These are phyloP conservation scores for Pelargonium myrrhifolium DNA, from an alignment of 441 rosid species.

Conservation along the genomic window DNA sequence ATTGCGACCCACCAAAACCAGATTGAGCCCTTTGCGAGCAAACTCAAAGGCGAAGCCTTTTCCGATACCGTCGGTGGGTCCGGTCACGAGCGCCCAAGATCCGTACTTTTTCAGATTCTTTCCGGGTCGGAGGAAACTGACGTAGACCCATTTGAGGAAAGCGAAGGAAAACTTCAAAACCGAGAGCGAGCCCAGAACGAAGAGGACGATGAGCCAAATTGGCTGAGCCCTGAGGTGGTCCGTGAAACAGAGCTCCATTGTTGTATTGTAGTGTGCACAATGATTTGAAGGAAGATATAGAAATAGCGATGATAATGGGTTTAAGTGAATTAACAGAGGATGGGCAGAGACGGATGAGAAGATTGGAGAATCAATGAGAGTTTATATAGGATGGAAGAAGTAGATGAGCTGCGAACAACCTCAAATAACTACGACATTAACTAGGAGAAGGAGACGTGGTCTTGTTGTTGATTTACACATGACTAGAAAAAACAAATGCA, in stretches of 20 bases:
- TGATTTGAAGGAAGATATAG: too few species aligned
- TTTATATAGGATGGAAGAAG: too few species aligned
- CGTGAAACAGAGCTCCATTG: slow-evolving; percentile 51
- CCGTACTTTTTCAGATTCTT: slow-evolving; percentile 80
- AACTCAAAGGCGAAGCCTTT: slow-evolving; percentile 77
- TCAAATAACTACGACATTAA: too few species aligned
- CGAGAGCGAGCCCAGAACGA: slow-evolving; percentile 51
- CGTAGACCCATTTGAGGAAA: slow-evolving; percentile 58
- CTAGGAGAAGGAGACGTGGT: too few species aligned
- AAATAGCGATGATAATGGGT: too few species aligned
- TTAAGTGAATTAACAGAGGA: too few species aligned
- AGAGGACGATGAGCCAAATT: slow-evolving; percentile 45
- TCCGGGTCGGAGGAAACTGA: slow-evolving; percentile 65
- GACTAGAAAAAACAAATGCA: too few species aligned
- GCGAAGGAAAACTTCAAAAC: slow-evolving; percentile 34
- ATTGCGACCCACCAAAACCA: slow-evolving; percentile 73
- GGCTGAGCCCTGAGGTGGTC: slow-evolving; percentile 55
- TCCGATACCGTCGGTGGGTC: slow-evolving; percentile 87
- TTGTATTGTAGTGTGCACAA: neutral
- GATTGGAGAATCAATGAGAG: too few species aligned
- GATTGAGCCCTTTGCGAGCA: slow-evolving; percentile 64
- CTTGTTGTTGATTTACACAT: too few species aligned
- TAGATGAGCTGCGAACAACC: too few species aligned
- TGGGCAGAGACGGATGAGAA: too few species aligned
- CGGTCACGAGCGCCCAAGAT: slow-evolving; percentile 82